Evolutionary conservation across 1,139 yeast genomes (phyloP).

Genomic region (Taphrina betulina): DNA sequence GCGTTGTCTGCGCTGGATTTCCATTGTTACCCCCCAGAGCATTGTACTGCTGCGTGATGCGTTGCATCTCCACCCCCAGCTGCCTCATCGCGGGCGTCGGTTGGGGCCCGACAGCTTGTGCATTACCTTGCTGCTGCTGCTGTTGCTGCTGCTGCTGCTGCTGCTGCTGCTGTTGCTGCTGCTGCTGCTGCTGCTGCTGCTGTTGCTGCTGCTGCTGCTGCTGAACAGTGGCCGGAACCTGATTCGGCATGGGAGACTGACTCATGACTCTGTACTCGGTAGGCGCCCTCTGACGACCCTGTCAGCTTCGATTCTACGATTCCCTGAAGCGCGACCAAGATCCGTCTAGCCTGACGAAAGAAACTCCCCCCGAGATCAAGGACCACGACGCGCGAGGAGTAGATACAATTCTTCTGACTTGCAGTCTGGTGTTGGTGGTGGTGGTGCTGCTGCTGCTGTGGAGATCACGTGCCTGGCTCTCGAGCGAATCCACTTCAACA

Average conservation of each 20-base stretch:
- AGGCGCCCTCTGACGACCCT: no score
- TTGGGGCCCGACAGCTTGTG: constrained; percentile 11
- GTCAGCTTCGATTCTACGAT: no score
- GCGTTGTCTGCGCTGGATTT: constrained; percentile 12
- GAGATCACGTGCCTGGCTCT: no score
- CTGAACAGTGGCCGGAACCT: background rate
- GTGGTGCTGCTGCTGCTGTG: no score
- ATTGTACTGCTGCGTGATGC: constrained; percentile 14
- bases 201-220: background rate
- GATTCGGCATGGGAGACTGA: constrained; percentile 17
- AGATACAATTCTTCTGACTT: no score
- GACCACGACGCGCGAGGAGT: no score
- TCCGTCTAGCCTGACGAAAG: no score
- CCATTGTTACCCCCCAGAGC: constrained; percentile 21
- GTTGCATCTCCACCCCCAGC: constrained; percentile 21
- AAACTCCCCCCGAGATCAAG: no score
- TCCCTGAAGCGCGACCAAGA: no score
- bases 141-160: constrained; percentile 5
- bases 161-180: constrained; percentile 1
- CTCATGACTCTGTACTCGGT: no score
- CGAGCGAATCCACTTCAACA: no score
- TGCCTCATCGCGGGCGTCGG: constrained; percentile 30
- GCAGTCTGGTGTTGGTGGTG: no score
- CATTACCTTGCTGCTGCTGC: background rate
- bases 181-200: constrained; percentile 6